Percentiles rank a stretch among this genome's conserved stretches.
phyloP scores from a whole-genome alignment of 2,329 filamentous ascomycete species.

The Stachybotrys chartarum region DNA sequence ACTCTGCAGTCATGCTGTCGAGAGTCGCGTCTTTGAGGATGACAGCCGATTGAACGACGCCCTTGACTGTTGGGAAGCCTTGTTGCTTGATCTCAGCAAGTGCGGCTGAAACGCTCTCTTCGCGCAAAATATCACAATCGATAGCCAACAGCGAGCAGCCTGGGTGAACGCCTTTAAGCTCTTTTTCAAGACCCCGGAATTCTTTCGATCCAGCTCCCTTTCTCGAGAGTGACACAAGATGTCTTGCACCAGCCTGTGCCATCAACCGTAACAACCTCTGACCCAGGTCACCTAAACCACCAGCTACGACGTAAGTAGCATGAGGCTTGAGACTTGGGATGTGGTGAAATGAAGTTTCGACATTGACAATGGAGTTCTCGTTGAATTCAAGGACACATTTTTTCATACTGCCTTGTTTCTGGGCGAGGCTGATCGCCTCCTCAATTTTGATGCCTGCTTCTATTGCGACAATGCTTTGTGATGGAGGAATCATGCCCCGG shows the following conservation, averaged over 20 bases:
- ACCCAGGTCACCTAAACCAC: constrained; percentile 9
- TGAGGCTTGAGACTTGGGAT: constrained; percentile 2
- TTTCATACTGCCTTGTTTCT: background rate
- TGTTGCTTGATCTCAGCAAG: constrained; percentile 3
- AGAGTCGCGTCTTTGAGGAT: constrained; percentile 10
- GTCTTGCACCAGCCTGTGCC: constrained; percentile 4
- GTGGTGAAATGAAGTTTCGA: background rate
- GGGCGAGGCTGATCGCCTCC: background rate
- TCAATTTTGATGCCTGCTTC: background rate
- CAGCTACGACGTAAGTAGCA: constrained; percentile 7
- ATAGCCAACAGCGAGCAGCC: constrained; percentile 3
- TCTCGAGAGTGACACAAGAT: constrained; percentile 6
- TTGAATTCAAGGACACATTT: background rate
- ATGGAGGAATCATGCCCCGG: background rate
- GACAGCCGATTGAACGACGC: constrained; percentile 9
- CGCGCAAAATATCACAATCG: constrained; percentile 4
- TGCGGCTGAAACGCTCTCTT: background rate
- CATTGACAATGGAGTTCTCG: background rate
- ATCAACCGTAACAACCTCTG: constrained; percentile 4
- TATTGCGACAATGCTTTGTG: background rate
- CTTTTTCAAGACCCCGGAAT: background rate
- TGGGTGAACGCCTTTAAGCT: background rate
- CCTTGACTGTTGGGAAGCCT: constrained; percentile 2
- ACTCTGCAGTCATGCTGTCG: constrained; percentile 9
- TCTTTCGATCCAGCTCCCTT: background rate